phyloP scores from a whole-genome alignment of 306 rosid genomes.

The Leucaena leucocephala region DNA sequence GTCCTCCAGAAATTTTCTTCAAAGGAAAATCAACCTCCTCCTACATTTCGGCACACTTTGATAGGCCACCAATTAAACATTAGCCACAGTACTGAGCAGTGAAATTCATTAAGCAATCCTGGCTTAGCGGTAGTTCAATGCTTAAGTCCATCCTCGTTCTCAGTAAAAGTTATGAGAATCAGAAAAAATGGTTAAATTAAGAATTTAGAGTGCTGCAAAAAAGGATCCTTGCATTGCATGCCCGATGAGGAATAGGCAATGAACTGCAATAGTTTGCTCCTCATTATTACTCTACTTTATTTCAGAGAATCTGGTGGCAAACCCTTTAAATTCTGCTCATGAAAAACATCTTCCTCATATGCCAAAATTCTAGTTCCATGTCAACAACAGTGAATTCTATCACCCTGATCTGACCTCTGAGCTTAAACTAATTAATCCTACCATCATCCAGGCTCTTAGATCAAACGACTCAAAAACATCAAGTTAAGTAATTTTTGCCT shows the following conservation, averaged over 20 bases:
- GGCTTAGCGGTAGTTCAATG: neutral
- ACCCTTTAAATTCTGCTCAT: slow-evolving; percentile 21
- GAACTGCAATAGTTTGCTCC: neutral
- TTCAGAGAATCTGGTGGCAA: slow-evolving; percentile 23
- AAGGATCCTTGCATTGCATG: neutral
- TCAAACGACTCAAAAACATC: slow-evolving; percentile 29
- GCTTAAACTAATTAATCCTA: slow-evolving; percentile 19
- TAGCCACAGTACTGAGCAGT: neutral
- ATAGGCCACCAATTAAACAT: neutral
- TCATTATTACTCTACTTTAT: neutral
- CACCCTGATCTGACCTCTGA: slow-evolving; percentile 3
- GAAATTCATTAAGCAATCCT: slow-evolving; percentile 21
- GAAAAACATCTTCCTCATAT: slow-evolving; percentile 24
- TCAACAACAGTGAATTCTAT: slow-evolving; percentile 8
- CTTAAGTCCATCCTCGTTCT: neutral
- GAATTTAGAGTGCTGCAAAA: neutral
- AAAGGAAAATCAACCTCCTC: neutral
- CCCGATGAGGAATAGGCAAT: neutral
- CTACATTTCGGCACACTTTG: neutral
- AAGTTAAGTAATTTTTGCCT: slow-evolving; percentile 9
- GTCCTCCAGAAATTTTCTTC: neutral
- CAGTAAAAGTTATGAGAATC: neutral
- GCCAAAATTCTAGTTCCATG: slow-evolving; percentile 28
- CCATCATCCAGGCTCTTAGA: slow-evolving; percentile 11
- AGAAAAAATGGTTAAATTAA: neutral